These are phyloP conservation scores for Geosmithia morbida DNA, from an alignment of 2,329 filamentous ascomycete species.

Conservation along the genomic window DNA sequence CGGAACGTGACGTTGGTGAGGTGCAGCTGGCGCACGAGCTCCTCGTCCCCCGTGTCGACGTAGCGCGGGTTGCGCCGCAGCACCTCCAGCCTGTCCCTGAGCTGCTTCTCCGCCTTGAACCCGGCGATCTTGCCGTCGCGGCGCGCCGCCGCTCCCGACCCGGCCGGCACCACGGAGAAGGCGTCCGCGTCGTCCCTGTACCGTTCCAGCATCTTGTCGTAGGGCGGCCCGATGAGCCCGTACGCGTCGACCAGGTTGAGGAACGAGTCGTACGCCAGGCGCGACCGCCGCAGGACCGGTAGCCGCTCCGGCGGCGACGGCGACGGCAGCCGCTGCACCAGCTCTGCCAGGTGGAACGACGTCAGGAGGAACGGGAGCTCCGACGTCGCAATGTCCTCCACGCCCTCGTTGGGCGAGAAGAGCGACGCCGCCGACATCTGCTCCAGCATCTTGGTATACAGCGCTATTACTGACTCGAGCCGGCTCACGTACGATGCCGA, in stretches of 20 bases:
- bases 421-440: conserved; percentile 59
- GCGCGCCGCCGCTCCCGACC: conserved; percentile 44
- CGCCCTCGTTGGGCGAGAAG: conserved; percentile 79
- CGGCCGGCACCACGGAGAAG: conserved; percentile 57
- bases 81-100: conserved; percentile 66
- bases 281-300: conserved; percentile 44
- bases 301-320: conserved; percentile 41
- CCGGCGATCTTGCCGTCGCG: conserved; percentile 75
- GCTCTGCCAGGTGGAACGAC: conserved; percentile 65
- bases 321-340: conserved; percentile 53
- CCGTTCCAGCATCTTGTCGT: conserved; percentile 55
- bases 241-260: conserved; percentile 68
- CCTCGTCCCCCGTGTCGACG: conserved; percentile 61
- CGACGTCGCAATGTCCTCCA: conserved; percentile 77
- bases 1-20: conserved; percentile 60
- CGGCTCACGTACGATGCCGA: conserved; percentile 52
- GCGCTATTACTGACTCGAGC: conserved; percentile 50
- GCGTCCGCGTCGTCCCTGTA: conserved; percentile 58
- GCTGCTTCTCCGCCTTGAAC: conserved; percentile 71
- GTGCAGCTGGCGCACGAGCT: conserved; percentile 65
- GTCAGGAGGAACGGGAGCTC: conserved; percentile 77
- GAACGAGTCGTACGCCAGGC: conserved; percentile 64
- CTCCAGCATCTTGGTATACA: conserved; percentile 59
- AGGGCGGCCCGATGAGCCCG: conserved; percentile 46
- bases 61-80: conserved; percentile 31